Evolutionary conservation across 164 flowering plant species (phyloP).

Genomic region (Vitis vinifera): DNA sequence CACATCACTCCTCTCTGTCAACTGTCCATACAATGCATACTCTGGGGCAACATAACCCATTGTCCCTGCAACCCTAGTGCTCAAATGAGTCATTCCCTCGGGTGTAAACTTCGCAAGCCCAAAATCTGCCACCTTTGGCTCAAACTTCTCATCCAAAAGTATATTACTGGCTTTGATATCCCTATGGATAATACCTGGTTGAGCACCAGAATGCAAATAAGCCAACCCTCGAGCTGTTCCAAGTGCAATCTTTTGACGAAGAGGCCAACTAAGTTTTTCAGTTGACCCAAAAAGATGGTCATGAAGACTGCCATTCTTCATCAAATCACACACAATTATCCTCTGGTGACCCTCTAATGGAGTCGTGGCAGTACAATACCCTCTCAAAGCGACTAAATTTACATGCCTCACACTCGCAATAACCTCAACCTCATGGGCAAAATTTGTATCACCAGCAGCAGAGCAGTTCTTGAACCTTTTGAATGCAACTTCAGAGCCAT

Average conservation of each 20-base stretch:
- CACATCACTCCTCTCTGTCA: constrained; percentile 85
- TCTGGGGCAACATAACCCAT: constrained; percentile 98
- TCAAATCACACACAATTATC: constrained; percentile 80
- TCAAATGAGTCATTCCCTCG: constrained; percentile 80
- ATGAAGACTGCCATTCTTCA: constrained; percentile 74
- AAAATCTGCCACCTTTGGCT: constrained; percentile 82
- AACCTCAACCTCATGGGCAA: constrained; percentile 63
- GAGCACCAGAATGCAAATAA: constrained; percentile 82
- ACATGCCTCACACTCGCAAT: constrained; percentile 68
- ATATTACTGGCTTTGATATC: constrained; percentile 90
- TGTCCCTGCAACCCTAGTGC: constrained; percentile 91
- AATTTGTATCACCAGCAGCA: constrained; percentile 67
- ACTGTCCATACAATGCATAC: constrained; percentile 84
- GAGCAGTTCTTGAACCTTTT: constrained; percentile 91
- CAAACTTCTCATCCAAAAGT: constrained; percentile 74
- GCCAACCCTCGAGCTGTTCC: constrained; percentile 85
- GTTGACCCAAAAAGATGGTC: constrained; percentile 65
- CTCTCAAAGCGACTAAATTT: constrained; percentile 58
- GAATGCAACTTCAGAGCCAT: constrained; percentile 78
- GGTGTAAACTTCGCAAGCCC: constrained; percentile 84
- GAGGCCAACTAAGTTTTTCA: constrained; percentile 65
- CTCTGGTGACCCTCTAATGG: constrained; percentile 77
- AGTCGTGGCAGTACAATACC: constrained; percentile 60
- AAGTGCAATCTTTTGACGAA: constrained; percentile 68
- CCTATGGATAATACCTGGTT: constrained; percentile 73